Base-by-base conservation (phyloP, 257 asterid genomes). In the Solanum etuberosum region DNA sequence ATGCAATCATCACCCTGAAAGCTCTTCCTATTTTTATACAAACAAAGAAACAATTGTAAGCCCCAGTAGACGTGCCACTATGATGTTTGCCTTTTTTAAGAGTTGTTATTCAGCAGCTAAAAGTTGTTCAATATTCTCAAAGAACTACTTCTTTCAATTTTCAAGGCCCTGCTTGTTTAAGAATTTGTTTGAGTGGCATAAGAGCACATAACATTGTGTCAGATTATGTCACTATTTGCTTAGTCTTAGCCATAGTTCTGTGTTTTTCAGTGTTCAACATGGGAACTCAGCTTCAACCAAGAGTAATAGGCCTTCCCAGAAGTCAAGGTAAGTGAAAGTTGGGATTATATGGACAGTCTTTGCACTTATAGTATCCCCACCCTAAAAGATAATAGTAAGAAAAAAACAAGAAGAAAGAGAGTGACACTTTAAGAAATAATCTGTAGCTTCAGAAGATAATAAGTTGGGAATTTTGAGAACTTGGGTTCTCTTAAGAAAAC, bases 221-320 rank as follows among this genome's bases (percentile, higher is more conserved):
- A 18, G 42, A 27, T 46, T 16, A 46, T 80, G 37, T 16, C 29
- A 15, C 29, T 29, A 80, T 29, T 80, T 78, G 16, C 40, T 78
- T 31, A 1, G 27, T 46, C 67, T 80, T 29, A 80, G 42, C 29
- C 29, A 29, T 18, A 27, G 37, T 65, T 38, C 9, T 48, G 15
- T 67, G 29, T 57, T 57, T 76, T 87, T 37, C 84, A 90, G 90
- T 81, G 12, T 83, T 83, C 34, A 88, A 88, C 48, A 46, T 38
- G 31, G 91, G 90, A 42, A 20, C 72, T 65, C 90, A 85, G 81
- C 72, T 87, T 83, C 91, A 88, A 59, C 86, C 90, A 18, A 85
- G 84, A 86, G 85, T 86, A 31, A 83, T 83, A 68, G 38, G 34
- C 67, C 5, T 86, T 87, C 92, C 83, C 82, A 88, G 87, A 83